These are phyloP conservation scores for Sporisorium exsertum DNA, from an alignment of 1,284 basidiomycete species.

Conservation along the genomic window DNA sequence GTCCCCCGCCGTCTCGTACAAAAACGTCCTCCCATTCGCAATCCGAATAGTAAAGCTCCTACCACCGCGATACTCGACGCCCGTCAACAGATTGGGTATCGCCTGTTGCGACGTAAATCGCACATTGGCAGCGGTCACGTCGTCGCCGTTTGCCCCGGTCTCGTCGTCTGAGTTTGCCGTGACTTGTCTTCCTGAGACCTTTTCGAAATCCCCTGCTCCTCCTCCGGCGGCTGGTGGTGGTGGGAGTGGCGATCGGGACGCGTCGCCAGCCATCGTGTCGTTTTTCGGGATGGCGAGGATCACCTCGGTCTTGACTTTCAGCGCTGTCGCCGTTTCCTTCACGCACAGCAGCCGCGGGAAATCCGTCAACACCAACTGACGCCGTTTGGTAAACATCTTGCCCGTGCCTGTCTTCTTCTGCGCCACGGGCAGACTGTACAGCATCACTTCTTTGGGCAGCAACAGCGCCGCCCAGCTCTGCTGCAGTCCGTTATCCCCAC, in stretches of 20 bases:
- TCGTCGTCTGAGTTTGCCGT: slow-evolving; percentile 4
- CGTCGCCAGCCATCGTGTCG: slow-evolving; percentile 24
- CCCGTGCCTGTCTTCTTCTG: slow-evolving; percentile 59
- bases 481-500: slow-evolving; percentile 9
- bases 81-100: slow-evolving; percentile 54
- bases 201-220: slow-evolving; percentile 19
- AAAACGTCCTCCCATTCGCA: slow-evolving; percentile 40
- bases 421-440: slow-evolving; percentile 60
- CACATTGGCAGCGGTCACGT: background rate
- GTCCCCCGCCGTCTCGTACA: slow-evolving; percentile 64
- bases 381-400: slow-evolving; percentile 70
- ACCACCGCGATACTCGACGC: slow-evolving; percentile 45
- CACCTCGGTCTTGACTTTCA: slow-evolving; percentile 72
- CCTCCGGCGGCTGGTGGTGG: background rate
- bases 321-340: slow-evolving; percentile 70
- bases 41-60: slow-evolving; percentile 43
- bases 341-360: slow-evolving; percentile 73
- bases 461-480: slow-evolving; percentile 59
- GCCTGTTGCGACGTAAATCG: slow-evolving; percentile 4
- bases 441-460: slow-evolving; percentile 59
- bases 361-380: slow-evolving; percentile 72
- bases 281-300: slow-evolving; percentile 67
- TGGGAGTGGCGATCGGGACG: background rate
- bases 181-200: slow-evolving; percentile 11
- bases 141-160: background rate